Conservation (phyloP, 108 stramenopile genomes). For the Conticribra weissflogii region DNA sequence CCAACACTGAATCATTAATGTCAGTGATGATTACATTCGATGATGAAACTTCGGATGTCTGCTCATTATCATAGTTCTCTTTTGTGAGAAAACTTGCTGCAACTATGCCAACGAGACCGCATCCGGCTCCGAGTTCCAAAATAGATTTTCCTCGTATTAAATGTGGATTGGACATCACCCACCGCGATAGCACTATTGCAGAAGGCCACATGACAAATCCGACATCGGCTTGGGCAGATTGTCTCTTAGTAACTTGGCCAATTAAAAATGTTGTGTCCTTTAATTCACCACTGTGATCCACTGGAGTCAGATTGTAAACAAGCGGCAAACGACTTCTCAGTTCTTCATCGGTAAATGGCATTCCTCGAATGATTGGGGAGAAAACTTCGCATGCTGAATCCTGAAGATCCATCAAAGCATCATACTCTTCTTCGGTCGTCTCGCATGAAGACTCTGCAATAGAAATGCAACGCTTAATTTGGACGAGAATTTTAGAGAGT, state of each 20-base stretch:
- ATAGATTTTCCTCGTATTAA: constrained; percentile 33
- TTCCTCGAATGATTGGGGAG: constrained; percentile 21
- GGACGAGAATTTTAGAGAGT: constrained; percentile 45
- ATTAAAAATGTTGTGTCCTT: constrained; percentile 65
- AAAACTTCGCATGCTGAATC: constrained; percentile 75
- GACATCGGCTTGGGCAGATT: constrained; percentile 81
- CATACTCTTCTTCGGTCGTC: constrained; percentile 56
- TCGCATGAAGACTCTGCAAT: constrained; percentile 26
- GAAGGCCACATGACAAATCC: constrained; percentile 92
- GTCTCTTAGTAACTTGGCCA: constrained; percentile 71
- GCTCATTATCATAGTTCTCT: too few relatives aligned
- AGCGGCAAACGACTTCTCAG: constrained; percentile 64
- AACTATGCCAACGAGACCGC: constrained; percentile 75
- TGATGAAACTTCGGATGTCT: neutral
- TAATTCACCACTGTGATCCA: constrained; percentile 1
- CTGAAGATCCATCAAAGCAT: constrained; percentile 73
- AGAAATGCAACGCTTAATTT: constrained; percentile 18
- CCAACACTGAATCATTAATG: constrained; percentile 71
- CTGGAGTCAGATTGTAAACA: constrained; percentile 46
- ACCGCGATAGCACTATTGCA: constrained; percentile 75
- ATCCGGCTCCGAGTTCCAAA: constrained; percentile 78
- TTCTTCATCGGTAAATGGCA: constrained; percentile 65
- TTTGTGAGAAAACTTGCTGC: constrained; percentile 52
- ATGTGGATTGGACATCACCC: constrained; percentile 59
- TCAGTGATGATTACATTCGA: constrained; percentile 64